These are phyloP conservation scores for Candida nitratophila DNA, from an alignment of 805 yeast species.

Conservation along the genomic window DNA sequence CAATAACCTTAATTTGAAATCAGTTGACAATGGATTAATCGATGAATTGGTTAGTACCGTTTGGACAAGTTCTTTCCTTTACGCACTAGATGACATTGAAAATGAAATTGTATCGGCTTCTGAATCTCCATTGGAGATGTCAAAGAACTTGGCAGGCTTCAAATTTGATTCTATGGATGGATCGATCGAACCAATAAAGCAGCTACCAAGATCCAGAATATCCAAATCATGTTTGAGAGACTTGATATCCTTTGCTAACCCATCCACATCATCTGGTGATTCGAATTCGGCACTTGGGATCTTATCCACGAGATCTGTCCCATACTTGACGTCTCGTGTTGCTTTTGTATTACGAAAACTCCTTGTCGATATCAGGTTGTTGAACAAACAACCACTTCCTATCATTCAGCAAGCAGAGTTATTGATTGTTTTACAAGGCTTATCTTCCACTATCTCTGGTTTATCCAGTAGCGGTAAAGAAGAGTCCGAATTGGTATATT, in stretches of 20 bases:
- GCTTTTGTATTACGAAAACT: constrained; percentile 58
- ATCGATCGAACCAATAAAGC: constrained; percentile 44
- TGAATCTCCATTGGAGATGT: constrained; percentile 25
- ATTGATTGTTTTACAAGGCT: constrained; percentile 35
- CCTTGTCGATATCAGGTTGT: constrained; percentile 52
- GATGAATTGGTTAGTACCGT: constrained; percentile 39
- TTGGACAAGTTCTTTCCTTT: constrained; percentile 54
- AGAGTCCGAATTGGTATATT: constrained; percentile 1
- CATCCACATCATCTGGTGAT: neutral
- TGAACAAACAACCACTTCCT: constrained; percentile 60
- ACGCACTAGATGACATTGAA: constrained; percentile 51
- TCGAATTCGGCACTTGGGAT: constrained; percentile 1
- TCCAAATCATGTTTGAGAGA: constrained; percentile 52
- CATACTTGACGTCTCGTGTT: constrained; percentile 49
- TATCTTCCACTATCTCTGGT: constrained; percentile 14
- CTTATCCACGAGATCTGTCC: constrained; percentile 26
- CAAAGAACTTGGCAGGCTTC: constrained; percentile 31
- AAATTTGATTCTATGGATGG: constrained; percentile 51
- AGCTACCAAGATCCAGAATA: constrained; percentile 37
- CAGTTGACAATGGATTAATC: constrained; percentile 23
- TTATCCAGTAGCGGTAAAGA: constrained; percentile 1
- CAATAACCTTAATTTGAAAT: constrained; percentile 27
- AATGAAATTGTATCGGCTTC: constrained; percentile 15
- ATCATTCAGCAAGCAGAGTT: constrained; percentile 61
- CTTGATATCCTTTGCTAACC: constrained; percentile 30